Evolutionary conservation across 345 rosid genomes (phyloP).

Genomic region (Citrus hindsii): DNA sequence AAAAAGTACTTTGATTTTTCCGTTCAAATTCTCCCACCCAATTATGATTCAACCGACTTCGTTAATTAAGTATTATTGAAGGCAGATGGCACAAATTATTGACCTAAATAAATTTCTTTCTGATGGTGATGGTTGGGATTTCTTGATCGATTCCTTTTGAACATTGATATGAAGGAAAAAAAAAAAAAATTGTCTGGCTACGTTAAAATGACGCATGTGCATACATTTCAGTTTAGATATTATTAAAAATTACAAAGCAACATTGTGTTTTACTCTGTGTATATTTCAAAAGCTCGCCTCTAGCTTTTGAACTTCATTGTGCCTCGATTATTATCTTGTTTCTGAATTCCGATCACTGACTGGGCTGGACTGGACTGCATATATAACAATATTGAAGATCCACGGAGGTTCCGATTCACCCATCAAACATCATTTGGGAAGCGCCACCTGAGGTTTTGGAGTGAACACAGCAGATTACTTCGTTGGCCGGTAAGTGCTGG

Average conservation of each 20-base stretch:
- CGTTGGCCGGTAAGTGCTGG: constrained; percentile 47
- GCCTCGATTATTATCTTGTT: background rate
- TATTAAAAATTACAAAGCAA: no score
- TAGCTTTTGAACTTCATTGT: background rate
- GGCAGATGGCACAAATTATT: background rate
- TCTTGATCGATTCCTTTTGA: background rate
- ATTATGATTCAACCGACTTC: background rate
- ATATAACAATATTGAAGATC: constrained; percentile 27
- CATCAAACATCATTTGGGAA: constrained; percentile 63
- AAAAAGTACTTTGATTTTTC: background rate
- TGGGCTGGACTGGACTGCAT: background rate
- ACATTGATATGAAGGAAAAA: no score
- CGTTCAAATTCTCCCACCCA: background rate
- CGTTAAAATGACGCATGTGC: no score
- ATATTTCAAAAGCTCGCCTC: no score
- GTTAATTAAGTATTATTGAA: background rate
- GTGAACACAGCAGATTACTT: constrained; percentile 32
- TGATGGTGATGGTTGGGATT: background rate
- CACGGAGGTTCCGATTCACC: constrained; percentile 43
- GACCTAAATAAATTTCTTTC: background rate
- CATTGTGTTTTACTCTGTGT: no score
- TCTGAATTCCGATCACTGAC: background rate
- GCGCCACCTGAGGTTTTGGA: constrained; percentile 54
- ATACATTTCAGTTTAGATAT: no score
- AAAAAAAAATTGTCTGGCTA: no score